Base-by-base conservation (phyloP, 805 yeast genomes). In the Vanderwaltozyma polyspora region DNA sequence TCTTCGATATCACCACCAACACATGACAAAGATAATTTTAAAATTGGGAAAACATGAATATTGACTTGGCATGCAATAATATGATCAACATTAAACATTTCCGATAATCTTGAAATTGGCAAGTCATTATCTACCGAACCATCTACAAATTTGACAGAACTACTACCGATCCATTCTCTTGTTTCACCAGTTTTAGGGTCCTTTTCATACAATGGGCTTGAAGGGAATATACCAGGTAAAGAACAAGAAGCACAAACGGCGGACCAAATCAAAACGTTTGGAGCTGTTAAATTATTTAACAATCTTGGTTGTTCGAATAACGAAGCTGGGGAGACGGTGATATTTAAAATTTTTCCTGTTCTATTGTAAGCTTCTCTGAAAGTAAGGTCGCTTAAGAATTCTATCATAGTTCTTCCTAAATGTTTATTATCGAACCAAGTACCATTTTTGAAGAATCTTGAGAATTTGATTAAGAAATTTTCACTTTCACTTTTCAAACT, bases 21-120 rank as follows among this genome's bases (percentile, higher is more conserved):
- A 52, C 75, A 72, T 15, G 77, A 72, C 4, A 77, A 67, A 0
- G 86, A 75, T 34, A 76, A 40, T 44, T 76, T 76, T 46, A 91
- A 64, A 33, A 89, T 70, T 0, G 98, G 98, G 3, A 82, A 83
- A 12, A 91, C 94, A 54, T 91, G 98, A 0, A 96, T 94, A 51
- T 91, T 91, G 1, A 91, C 98, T 55, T 91, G 99, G 30, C 94
- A 89, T 0, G 96, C 98, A 46, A 91, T 86, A 41, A 91, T 87
- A 56, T 91, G 95, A 54, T 91, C 94, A 21, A 91, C 95, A 51
- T 91, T 89, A 57, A 91, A 91, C 95, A 91, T 86, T 53, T 91
- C 98, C 15, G 93, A 79, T 16, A 91, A 64, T 45, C 96, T 70
- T 2, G 93, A 70, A 19, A 86, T 79, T 3, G 99, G 99, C 34